phyloP scores from a whole-genome alignment of 148 eudicot species.

The Rhododendron ferrugineum region DNA sequence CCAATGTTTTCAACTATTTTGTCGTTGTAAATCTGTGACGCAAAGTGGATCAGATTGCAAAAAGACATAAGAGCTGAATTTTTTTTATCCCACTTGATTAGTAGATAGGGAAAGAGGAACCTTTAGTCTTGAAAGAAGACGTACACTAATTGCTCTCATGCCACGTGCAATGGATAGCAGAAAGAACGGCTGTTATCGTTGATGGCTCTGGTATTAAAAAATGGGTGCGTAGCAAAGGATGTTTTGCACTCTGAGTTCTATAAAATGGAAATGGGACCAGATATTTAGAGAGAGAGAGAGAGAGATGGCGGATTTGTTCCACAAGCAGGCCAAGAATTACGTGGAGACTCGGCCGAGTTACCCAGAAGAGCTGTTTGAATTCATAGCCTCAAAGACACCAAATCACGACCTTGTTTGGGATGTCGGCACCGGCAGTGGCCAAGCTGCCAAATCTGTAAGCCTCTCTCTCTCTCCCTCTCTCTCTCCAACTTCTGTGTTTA shows the following conservation, averaged over 20 bases:
- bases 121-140: too few relatives aligned
- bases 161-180: too few relatives aligned
- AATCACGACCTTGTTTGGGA: slow-evolving; percentile 37
- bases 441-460: slow-evolving; percentile 57
- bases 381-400: slow-evolving; percentile 70
- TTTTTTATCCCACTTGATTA: too few relatives aligned
- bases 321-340: slow-evolving; percentile 36
- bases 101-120: too few relatives aligned
- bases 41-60: too few relatives aligned
- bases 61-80: too few relatives aligned
- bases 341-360: slow-evolving; percentile 47
- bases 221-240: too few relatives aligned
- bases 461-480: background rate
- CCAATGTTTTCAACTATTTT: too few relatives aligned
- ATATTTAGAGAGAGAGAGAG: background rate
- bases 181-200: too few relatives aligned
- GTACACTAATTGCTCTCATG: too few relatives aligned
- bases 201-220: too few relatives aligned
- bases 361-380: slow-evolving; percentile 52
- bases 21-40: too few relatives aligned
- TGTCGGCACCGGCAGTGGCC: slow-evolving; percentile 68
- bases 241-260: background rate
- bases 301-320: slow-evolving; percentile 10
- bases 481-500: slow-evolving; percentile 3
- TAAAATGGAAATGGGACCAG: background rate